Evolutionary conservation across 768 basidiomycete species (phyloP).

Genomic region (Lenzites betulinus): DNA sequence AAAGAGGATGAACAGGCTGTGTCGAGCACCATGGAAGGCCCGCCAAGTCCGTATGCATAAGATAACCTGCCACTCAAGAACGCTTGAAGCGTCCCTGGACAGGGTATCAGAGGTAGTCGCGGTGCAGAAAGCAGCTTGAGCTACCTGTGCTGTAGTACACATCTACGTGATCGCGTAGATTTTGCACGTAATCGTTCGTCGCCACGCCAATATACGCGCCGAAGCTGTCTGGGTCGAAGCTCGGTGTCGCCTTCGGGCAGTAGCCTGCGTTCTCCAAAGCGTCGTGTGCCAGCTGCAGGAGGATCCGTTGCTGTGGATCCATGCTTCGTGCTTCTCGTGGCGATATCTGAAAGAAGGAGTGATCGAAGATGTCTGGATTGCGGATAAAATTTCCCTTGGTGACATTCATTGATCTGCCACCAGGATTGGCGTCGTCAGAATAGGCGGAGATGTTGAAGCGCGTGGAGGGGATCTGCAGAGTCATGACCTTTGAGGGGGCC

Average conservation of each 20-base stretch:
- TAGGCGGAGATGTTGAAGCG: constrained; percentile 55
- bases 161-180: constrained; percentile 61
- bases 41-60: constrained; percentile 65
- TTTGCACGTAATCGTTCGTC: constrained; percentile 70
- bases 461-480: constrained; percentile 55
- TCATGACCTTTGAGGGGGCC: too few relatives aligned
- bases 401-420: constrained; percentile 49
- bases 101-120: background rate
- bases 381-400: constrained; percentile 66
- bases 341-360: constrained; percentile 70
- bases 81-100: constrained; percentile 65
- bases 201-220: constrained; percentile 72
- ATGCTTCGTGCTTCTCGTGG: constrained; percentile 75
- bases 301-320: constrained; percentile 75
- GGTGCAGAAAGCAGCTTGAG: background rate
- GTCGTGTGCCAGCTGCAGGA: constrained; percentile 66
- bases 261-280: constrained; percentile 74
- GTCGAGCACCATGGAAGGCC: constrained; percentile 71
- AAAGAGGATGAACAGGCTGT: constrained; percentile 76
- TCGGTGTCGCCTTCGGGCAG: constrained; percentile 56
- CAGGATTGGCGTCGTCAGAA: constrained; percentile 26
- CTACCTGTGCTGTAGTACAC: constrained; percentile 71
- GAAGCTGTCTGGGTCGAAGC: constrained; percentile 54
- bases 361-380: constrained; percentile 61
- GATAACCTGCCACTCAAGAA: constrained; percentile 75